Conservation (phyloP, 1,284 basidiomycete species). For the Termitomyces sp. region DNA sequence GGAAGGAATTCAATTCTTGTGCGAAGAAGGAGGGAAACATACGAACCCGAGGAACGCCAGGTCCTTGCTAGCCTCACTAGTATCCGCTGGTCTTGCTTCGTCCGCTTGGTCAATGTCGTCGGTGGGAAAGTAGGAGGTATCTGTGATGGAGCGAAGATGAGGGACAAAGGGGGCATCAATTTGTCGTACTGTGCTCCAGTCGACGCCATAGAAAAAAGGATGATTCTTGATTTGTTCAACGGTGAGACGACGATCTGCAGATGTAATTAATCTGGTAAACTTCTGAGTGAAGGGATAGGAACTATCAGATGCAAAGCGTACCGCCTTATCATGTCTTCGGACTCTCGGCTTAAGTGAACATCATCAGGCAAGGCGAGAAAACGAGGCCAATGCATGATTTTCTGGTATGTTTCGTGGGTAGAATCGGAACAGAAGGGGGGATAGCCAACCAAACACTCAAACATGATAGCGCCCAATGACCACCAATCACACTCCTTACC, state of each 20-base stretch:
- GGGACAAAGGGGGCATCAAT: constrained; percentile 97
- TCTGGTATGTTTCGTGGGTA: constrained; percentile 98
- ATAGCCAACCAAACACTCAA: constrained; percentile 96
- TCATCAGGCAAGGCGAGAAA: constrained; percentile 93
- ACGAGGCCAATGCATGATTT: constrained; percentile 93
- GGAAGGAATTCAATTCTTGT: neutral
- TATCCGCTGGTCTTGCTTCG: constrained; percentile 57
- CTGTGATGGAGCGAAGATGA: constrained; percentile 86
- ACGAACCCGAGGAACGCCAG: constrained; percentile 88
- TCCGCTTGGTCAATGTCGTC: constrained; percentile 90
- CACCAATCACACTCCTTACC: constrained; percentile 99
- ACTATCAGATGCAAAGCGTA: constrained; percentile 19
- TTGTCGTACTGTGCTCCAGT: constrained; percentile 84
- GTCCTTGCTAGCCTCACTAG: constrained; percentile 70
- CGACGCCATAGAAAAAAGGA: constrained; percentile 96
- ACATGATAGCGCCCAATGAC: constrained; percentile 97
- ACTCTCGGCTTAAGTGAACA: constrained; percentile 89
- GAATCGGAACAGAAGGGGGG: constrained; percentile 98
- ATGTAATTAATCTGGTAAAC: constrained; percentile 68
- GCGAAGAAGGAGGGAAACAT: neutral
- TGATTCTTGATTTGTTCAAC: constrained; percentile 92
- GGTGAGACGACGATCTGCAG: constrained; percentile 75
- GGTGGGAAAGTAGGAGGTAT: constrained; percentile 96
- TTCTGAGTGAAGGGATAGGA: constrained; percentile 5
- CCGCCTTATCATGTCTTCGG: constrained; percentile 88